These are phyloP conservation scores for Magnaporthiopsis rhizophila DNA, from an alignment of 2,329 filamentous ascomycete species.

Conservation along the genomic window DNA sequence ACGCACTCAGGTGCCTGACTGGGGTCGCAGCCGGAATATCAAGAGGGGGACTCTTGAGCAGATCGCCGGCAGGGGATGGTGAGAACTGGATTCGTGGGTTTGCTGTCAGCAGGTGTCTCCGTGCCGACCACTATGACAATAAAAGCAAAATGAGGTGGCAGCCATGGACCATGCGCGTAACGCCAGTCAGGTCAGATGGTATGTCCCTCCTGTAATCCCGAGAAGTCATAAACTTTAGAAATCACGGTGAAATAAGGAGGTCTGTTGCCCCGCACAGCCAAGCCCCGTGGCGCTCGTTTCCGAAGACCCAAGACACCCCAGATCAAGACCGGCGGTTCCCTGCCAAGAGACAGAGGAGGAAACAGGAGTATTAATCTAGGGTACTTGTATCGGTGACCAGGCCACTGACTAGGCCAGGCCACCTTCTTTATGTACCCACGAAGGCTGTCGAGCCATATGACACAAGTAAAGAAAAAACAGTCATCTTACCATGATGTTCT, in stretches of 20 bases:
- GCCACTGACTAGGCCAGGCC: slow-evolving; percentile 41
- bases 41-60: background rate
- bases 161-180: too few relatives aligned
- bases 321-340: background rate
- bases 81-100: background rate
- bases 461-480: slow-evolving; percentile 3
- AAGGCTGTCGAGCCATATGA: background rate
- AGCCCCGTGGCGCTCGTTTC: slow-evolving; percentile 11
- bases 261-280: slow-evolving; percentile 10
- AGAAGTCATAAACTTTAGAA: slow-evolving; percentile 39
- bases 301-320: slow-evolving; percentile 7
- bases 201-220: slow-evolving; percentile 46
- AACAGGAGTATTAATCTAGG: slow-evolving; percentile 41
- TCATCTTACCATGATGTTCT: slow-evolving; percentile 29
- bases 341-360: slow-evolving; percentile 18
- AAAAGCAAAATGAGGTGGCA: too few relatives aligned
- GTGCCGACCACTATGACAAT: too few relatives aligned
- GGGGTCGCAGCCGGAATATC: slow-evolving; percentile 1
- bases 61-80: background rate
- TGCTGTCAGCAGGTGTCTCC: background rate
- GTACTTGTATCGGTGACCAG: slow-evolving; percentile 62
- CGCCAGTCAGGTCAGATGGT: background rate
- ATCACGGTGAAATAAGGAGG: slow-evolving; percentile 38
- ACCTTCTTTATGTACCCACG: slow-evolving; percentile 55
- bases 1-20: slow-evolving; percentile 27